These are phyloP conservation scores for Sindora glabra DNA, from an alignment of 306 rosid species.

Conservation along the genomic window DNA sequence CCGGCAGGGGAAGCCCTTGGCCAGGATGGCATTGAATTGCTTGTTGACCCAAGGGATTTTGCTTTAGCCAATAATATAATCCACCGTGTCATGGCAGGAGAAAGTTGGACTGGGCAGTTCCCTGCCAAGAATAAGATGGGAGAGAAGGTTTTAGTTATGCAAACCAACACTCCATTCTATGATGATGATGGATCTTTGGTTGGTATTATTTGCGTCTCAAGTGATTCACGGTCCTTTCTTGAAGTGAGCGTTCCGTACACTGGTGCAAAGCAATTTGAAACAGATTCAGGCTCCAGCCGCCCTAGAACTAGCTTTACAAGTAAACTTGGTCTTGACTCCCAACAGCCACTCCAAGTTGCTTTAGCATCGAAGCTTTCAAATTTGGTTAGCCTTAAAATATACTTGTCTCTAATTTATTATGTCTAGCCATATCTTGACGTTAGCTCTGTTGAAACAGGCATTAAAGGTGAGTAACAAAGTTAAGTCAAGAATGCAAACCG, in stretches of 20 bases:
- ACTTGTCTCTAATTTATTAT: slow-evolving; percentile 25
- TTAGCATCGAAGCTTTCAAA: slow-evolving; percentile 76
- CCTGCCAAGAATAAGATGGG: slow-evolving; percentile 72
- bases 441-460: slow-evolving; percentile 58
- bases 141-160: slow-evolving; percentile 46
- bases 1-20: slow-evolving; percentile 80
- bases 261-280: slow-evolving; percentile 25
- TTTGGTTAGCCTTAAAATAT: slow-evolving; percentile 98
- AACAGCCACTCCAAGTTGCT: slow-evolving; percentile 77
- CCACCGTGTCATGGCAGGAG: slow-evolving; percentile 56
- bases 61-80: slow-evolving; percentile 41
- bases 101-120: slow-evolving; percentile 89
- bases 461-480: slow-evolving; percentile 88
- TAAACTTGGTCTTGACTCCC: slow-evolving; percentile 84
- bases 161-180: slow-evolving; percentile 73
- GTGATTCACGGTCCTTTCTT: slow-evolving; percentile 60
- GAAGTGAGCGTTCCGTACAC: slow-evolving; percentile 38
- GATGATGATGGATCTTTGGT: slow-evolving; percentile 66
- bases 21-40: slow-evolving; percentile 50
- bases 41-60: slow-evolving; percentile 56
- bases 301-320: slow-evolving; percentile 38
- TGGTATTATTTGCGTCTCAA: slow-evolving; percentile 71
- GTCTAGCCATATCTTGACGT: slow-evolving; percentile 28
- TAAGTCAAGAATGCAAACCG: slow-evolving; percentile 57
- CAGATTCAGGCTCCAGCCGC: slow-evolving; percentile 29